A percentile compares a stretch with the other conserved stretches of the same genome.
These are phyloP conservation scores for Cryptococcus neoformans DNA, from an alignment of 1,284 basidiomycete species.

Conservation along the genomic window DNA sequence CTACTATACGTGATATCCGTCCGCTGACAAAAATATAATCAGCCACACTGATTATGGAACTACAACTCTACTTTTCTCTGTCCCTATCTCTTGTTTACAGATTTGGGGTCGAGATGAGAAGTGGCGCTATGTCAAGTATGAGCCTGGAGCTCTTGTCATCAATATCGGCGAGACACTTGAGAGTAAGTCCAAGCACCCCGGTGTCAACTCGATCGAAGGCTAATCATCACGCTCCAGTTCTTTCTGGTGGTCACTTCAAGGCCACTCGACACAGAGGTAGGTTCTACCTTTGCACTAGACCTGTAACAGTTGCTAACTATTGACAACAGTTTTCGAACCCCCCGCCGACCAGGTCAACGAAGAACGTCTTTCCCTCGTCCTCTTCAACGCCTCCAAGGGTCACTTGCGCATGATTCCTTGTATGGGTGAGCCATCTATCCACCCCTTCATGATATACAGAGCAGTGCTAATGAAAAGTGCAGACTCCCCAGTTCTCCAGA, in stretches of 20 bases:
- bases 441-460: not conserved
- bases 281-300: too few relatives aligned
- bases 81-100: slow-evolving; percentile 49
- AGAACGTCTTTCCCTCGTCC: slow-evolving; percentile 46
- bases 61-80: slow-evolving; percentile 48
- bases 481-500: slow-evolving; percentile 30
- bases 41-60: slow-evolving; percentile 50
- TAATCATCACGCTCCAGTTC: not conserved
- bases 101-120: slow-evolving; percentile 48
- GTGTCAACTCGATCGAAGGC: not conserved
- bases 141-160: slow-evolving; percentile 28
- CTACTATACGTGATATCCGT: not conserved
- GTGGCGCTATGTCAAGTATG: slow-evolving; percentile 48
- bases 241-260: slow-evolving; percentile 22
- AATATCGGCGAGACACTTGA: slow-evolving; percentile 36
- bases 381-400: slow-evolving; percentile 49
- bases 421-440: slow-evolving; percentile 2
- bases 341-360: slow-evolving; percentile 42
- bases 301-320: too few relatives aligned
- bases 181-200: slow-evolving; percentile 3
- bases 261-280: slow-evolving; percentile 39
- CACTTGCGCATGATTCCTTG: slow-evolving; percentile 28
- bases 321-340: slow-evolving; percentile 34
- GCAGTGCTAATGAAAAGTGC: not conserved
- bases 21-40: slow-evolving; percentile 9